Evolutionary conservation across 148 eudicot genomes (phyloP).

Genomic region (Cornus kousa): DNA sequence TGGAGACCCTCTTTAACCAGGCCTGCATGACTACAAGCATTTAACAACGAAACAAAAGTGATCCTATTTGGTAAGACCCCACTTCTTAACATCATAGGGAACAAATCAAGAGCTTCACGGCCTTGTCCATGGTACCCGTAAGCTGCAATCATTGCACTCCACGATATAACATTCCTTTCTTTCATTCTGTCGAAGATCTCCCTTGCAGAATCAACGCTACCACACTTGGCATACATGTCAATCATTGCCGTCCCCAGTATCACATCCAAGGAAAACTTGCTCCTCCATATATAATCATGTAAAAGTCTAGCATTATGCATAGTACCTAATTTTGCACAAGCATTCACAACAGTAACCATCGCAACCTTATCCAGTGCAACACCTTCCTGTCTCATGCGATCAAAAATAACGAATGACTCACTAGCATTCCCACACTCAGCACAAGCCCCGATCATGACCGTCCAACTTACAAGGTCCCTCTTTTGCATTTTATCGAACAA

Average conservation of each 20-base stretch:
- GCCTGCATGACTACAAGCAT: constrained; percentile 32
- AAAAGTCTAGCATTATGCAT: constrained; percentile 22
- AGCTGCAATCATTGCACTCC: constrained; percentile 31
- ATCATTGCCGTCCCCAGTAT: constrained; percentile 24
- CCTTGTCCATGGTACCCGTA: constrained; percentile 31
- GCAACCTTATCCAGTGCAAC: constrained; percentile 21
- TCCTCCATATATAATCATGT: constrained; percentile 14
- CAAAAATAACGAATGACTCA: constrained; percentile 24
- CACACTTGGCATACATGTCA: constrained; percentile 40
- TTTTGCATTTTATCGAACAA: constrained; percentile 25
- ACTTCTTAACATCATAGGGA: constrained; percentile 20
- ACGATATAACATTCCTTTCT: constrained; percentile 22
- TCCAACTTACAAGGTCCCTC: constrained; percentile 35
- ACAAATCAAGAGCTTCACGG: constrained; percentile 21
- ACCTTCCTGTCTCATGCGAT: constrained; percentile 17
- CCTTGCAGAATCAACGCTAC: constrained; percentile 26
- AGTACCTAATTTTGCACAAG: constrained; percentile 26
- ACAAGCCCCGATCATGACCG: constrained; percentile 32
- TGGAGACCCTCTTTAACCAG: constrained; percentile 21
- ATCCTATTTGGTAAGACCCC: constrained; percentile 22
- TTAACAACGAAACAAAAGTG: constrained; percentile 20
- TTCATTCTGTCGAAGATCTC: constrained; percentile 23
- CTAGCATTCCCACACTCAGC: constrained; percentile 26
- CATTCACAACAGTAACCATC: constrained; percentile 30
- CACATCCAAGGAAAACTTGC: constrained; percentile 20